Evolutionary conservation across 345 rosid genomes (phyloP).

Genomic region (Camelina sativa): DNA sequence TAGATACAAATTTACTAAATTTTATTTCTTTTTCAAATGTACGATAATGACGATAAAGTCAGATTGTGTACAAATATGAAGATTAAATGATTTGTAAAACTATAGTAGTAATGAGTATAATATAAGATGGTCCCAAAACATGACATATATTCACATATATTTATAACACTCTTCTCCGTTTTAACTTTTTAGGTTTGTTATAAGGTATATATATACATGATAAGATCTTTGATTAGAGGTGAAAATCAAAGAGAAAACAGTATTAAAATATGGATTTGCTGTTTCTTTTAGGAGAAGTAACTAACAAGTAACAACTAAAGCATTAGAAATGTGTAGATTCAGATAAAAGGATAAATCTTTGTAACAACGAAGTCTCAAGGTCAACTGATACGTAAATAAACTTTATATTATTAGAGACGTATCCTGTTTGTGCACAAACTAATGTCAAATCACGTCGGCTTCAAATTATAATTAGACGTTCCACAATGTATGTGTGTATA

Average conservation of each 20-base stretch:
- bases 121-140: neutral
- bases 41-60: neutral
- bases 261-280: neutral
- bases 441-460: conserved; percentile 40
- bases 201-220: neutral
- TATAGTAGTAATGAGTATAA: neutral
- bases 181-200: neutral
- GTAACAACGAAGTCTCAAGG: conserved; percentile 27
- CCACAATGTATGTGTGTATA: neutral
- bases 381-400: conserved; percentile 2
- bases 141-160: neutral
- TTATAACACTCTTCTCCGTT: neutral
- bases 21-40: neutral
- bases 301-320: conserved; percentile 37
- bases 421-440: conserved; percentile 39
- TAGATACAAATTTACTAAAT: neutral
- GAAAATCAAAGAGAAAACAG: neutral
- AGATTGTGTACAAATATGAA: neutral
- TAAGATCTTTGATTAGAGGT: conserved; percentile 1
- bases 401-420: conserved; percentile 40
- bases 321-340: conserved; percentile 29
- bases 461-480: conserved; percentile 15
- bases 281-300: conserved; percentile 33
- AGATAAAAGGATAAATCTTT: conserved; percentile 16
- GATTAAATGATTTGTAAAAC: conserved; percentile 7